Conservation (phyloP, 1,284 basidiomycete species). For the Cutaneotrichosporon arboriforme region DNA sequence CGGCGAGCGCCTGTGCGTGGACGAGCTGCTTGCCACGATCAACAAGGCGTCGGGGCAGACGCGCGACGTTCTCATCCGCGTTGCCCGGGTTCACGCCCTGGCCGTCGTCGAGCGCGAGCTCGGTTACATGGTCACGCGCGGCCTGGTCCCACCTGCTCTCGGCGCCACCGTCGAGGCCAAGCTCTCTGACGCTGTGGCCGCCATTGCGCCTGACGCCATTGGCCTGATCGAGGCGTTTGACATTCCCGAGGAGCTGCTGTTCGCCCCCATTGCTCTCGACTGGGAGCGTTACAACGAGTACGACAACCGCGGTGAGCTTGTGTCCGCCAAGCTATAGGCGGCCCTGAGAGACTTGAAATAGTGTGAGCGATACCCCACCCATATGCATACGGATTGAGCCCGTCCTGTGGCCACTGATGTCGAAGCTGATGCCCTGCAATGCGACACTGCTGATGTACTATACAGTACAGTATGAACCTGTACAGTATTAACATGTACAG, state of each 20-base stretch:
- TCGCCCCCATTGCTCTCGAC: slow-evolving; percentile 14
- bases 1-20: slow-evolving; percentile 17
- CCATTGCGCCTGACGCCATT: slow-evolving; percentile 5
- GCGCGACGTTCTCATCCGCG: slow-evolving; percentile 1
- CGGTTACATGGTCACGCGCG: slow-evolving; percentile 8
- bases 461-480: too few relatives aligned
- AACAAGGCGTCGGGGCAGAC: neutral
- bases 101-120: slow-evolving; percentile 12
- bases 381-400: too few relatives aligned
- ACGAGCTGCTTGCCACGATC: slow-evolving; percentile 2
- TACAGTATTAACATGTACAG: too few relatives aligned
- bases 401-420: too few relatives aligned
- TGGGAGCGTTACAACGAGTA: slow-evolving; percentile 18
- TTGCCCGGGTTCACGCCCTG: slow-evolving; percentile 11
- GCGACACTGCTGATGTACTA: too few relatives aligned
- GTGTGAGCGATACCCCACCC: too few relatives aligned
- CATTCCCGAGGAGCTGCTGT: slow-evolving; percentile 11
- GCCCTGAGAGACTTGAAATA: too few relatives aligned
- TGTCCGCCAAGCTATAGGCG: slow-evolving; percentile 7
- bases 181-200: slow-evolving; percentile 1
- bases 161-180: slow-evolving; percentile 4
- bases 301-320: slow-evolving; percentile 15
- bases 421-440: too few relatives aligned
- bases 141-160: neutral
- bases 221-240: slow-evolving; percentile 8